A percentile compares a stretch with the other conserved stretches of the same genome.
Evolutionary conservation across 371 early-diverging fungal species (phyloP).

Genomic region (Mortierella sp.): DNA sequence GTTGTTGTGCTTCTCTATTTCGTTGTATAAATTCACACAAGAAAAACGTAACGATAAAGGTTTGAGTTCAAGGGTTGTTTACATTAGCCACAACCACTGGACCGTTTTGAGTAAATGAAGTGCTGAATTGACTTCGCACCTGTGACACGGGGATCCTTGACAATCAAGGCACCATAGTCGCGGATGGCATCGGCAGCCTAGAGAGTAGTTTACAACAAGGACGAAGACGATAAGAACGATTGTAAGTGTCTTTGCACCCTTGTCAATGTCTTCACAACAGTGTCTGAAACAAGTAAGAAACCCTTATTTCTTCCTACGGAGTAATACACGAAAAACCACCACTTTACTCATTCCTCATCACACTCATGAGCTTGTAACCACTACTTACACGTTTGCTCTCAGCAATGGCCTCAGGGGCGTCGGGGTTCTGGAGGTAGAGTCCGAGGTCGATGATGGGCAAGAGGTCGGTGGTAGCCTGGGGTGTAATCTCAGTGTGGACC

Average conservation of each 20-base stretch:
- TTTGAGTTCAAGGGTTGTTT: background rate
- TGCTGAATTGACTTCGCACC: conserved; percentile 31
- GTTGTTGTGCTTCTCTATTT: conserved; percentile 60
- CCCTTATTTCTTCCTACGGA: conserved; percentile 21
- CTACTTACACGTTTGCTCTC: conserved; percentile 61
- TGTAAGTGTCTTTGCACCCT: background rate
- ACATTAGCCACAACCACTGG: background rate
- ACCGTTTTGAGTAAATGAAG: background rate
- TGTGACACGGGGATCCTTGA: conserved; percentile 75
- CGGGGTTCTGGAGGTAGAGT: conserved; percentile 65
- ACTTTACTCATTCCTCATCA: background rate
- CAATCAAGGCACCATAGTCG: conserved; percentile 73
- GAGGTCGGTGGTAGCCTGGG: conserved; percentile 55
- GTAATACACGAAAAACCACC: background rate
- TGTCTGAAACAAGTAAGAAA: conserved; percentile 3
- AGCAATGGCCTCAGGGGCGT: conserved; percentile 60
- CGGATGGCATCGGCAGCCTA: conserved; percentile 72
- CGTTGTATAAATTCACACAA: background rate
- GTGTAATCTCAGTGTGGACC: conserved; percentile 15
- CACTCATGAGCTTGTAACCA: background rate
- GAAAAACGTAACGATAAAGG: background rate
- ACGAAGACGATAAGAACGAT: background rate
- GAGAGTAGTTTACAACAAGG: background rate
- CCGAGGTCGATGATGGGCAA: conserved; percentile 71
- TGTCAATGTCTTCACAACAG: background rate